Base-by-base conservation (phyloP, 1,139 yeast genomes). In the Diutina pseudorugosa region DNA sequence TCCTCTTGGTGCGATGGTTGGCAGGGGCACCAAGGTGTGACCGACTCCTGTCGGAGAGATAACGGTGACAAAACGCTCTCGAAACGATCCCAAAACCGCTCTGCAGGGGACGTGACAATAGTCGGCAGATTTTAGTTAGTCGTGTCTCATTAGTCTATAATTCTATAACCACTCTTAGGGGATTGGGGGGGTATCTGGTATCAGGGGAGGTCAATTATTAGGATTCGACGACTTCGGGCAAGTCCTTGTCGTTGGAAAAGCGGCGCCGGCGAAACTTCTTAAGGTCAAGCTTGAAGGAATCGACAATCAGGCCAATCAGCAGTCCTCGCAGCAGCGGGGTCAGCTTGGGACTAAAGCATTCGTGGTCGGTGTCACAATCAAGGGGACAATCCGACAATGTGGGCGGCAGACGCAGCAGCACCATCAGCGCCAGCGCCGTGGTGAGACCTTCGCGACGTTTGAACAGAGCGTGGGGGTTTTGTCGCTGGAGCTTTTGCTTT, bases 341-440 rank as follows among this genome's bases (percentile, higher is more conserved):
- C 49, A 45, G 49, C 21, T 45, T 45, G 23, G 49, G 49, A 36
- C 49, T 45, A 27, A 45, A 45, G 19, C 49, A 45, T 14, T 45
- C 49, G n/a, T 45, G 49, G 40, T 45, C 49, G n/a, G 36, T 45
- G n/a, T 45, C 49, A 14, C 36, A 27, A 7, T 27, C 49, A 6
- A 25, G 21, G 6, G 36, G 40, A 16, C 21, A 45, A 4, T 45
- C 49, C 23, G 27, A n/a, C 36, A 30, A 30, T 12, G 36, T 30
- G 11, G 42, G 42, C 3, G 7, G 42, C 30, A 21, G 19, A 7
- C 27, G 40, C 49, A 27, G 21, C 27, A 16, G 16, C 14, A 27
- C 49, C 49, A 45, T 25, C 49, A 45, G 49, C 41, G 40, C 49
- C 36, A 33, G 49, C 36, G 49, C 49, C 23, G 49, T 45, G 21